Base-by-base conservation (phyloP, 2,329 filamentous ascomycete genomes). In the Raffaelea ambrosiae region DNA sequence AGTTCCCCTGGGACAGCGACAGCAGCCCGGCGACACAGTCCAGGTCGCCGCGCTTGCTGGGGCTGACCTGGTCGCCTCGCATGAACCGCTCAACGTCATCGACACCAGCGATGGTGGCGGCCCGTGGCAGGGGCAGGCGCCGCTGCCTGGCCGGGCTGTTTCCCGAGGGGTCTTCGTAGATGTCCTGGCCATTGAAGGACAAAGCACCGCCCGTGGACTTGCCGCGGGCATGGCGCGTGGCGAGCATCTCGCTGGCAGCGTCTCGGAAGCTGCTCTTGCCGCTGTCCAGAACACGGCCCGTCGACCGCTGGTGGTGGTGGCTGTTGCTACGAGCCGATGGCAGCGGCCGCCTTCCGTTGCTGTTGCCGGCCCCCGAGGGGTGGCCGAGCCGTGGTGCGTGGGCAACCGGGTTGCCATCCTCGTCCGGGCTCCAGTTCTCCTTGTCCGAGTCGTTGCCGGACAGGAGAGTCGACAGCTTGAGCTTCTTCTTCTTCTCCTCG, bases 1-100 rank as follows among this genome's bases (percentile, higher is more conserved):
- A 96, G 60, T 88, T 88, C n/a, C 90, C 91, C 66, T 95, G 87
- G 58, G 88, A 94, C 41, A 97, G 72, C 44, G 87, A 91, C 53
- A 96, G 65, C 54, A 97, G 67, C n/a, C 88, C 88, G 47, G 91
- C 88, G 42, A 95, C 84, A 60, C 88, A 94, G 61, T 94, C 88
- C 63, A 95, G 73, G 61, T 96, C 91, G 48, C 82, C 79, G 61
- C 81, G 83, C 65, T 88, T 88, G 60, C 83, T 83, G 9, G 80
- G 82, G 60, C 78, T 80, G 53, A 80, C 73, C 29, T 77, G 75
- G 23, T 77, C 76, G 44, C 73, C 73, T 31, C 73, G 70, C 83
- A 93, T 90, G 63, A 91, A 90, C 3, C 71, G 73, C 53, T 84
- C 79, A 40, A 91, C 74, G 44, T 93, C 85, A 4, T 76, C 72